phyloP scores from a whole-genome alignment of 805 yeast species.

The Metschnikowia lachancei region DNA sequence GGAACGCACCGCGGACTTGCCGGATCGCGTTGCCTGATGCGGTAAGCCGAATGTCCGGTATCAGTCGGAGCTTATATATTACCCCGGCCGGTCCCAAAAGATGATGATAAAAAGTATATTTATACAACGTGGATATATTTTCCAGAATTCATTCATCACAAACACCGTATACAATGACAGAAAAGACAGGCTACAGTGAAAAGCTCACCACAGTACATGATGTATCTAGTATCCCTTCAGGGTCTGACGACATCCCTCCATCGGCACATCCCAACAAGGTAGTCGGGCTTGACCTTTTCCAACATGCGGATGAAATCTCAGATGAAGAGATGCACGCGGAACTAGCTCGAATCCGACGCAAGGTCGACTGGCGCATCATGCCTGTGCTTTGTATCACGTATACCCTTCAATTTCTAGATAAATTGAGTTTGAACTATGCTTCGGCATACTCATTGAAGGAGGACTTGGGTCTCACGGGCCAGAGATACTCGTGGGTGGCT shows the following conservation, averaged over 20 bases:
- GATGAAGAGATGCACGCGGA: slow-evolving; percentile 27
- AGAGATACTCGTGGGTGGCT: slow-evolving; percentile 19
- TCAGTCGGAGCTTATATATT: not conserved
- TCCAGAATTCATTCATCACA: too few relatives aligned
- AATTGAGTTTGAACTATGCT: slow-evolving; percentile 19
- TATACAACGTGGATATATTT: too few relatives aligned
- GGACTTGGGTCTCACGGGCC: slow-evolving; percentile 17
- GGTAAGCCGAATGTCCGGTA: not conserved
- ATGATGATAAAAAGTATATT: too few relatives aligned
- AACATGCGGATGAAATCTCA: slow-evolving; percentile 27
- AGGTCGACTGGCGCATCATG: slow-evolving; percentile 34
- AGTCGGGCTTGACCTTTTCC: slow-evolving; percentile 27
- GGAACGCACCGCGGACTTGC: not conserved
- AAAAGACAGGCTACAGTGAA: not conserved
- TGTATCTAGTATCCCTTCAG: slow-evolving; percentile 7
- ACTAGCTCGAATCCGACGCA: slow-evolving; percentile 27
- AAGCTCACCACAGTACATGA: slow-evolving; percentile 1
- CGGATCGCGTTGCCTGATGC: not conserved
- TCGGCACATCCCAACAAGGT: slow-evolving; percentile 9
- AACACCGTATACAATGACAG: not conserved
- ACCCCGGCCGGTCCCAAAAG: not conserved
- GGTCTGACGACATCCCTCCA: slow-evolving; percentile 2
- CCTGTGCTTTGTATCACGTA: slow-evolving; percentile 29
- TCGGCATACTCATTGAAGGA: slow-evolving; percentile 18
- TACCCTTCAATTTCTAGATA: slow-evolving; percentile 19